These are phyloP conservation scores for Rutstroemia sp. DNA, from an alignment of 2,329 filamentous ascomycete species.

Conservation along the genomic window DNA sequence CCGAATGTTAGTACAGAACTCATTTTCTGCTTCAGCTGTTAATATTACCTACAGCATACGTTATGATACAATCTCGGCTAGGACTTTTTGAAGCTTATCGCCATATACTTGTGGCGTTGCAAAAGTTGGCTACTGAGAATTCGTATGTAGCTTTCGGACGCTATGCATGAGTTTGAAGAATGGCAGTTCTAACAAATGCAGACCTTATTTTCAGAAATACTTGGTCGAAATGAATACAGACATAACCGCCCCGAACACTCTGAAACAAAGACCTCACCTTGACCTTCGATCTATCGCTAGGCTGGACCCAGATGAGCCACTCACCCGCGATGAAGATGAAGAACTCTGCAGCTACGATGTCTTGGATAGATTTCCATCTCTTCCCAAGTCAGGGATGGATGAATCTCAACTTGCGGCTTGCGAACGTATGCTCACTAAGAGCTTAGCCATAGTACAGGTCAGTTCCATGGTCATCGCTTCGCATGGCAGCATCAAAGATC, in stretches of 20 bases:
- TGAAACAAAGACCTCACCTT: slow-evolving; percentile 8
- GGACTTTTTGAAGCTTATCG: slow-evolving; percentile 74
- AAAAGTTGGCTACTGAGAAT: slow-evolving; percentile 36
- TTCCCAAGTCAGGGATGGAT: slow-evolving; percentile 49
- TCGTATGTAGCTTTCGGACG: not conserved
- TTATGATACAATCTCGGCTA: slow-evolving; percentile 70
- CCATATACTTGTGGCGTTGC: slow-evolving; percentile 66
- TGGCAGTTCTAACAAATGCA: not conserved
- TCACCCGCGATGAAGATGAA: slow-evolving; percentile 8
- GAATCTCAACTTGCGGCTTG: slow-evolving; percentile 64
- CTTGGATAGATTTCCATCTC: slow-evolving; percentile 44
- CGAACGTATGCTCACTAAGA: slow-evolving; percentile 60
- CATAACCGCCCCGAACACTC: slow-evolving; percentile 10
- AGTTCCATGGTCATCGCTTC: not conserved
- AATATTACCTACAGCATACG: slow-evolving; percentile 21
- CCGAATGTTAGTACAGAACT: slow-evolving; percentile 40
- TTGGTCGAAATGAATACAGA: not conserved
- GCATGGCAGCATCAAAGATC: not conserved
- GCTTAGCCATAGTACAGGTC: slow-evolving; percentile 64
- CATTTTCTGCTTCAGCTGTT: not conserved
- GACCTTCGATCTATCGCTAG: slow-evolving; percentile 6
- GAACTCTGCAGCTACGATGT: slow-evolving; percentile 44
- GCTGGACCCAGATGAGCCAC: not conserved
- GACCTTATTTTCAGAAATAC: slow-evolving; percentile 4
- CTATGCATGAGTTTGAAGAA: not conserved